Evolutionary conservation across 371 early-diverging fungal species (phyloP), one percentile per base, ranked within the genome.

Genomic region (Mortierella sp.): DNA sequence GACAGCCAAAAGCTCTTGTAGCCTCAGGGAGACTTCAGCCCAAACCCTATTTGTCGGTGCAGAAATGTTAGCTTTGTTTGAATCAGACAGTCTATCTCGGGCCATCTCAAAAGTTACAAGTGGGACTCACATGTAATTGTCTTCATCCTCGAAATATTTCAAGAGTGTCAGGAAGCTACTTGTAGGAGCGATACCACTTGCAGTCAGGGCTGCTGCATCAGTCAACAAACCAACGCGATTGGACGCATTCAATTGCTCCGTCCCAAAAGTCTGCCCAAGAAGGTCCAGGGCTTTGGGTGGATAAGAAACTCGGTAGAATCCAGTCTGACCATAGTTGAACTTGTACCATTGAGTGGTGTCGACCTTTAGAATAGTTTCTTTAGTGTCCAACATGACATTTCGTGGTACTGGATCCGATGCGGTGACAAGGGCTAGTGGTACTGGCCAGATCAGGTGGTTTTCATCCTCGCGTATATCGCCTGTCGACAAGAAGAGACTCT

Each of bases 401-500:
- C 64, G 74, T 4, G 80, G 68, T 59, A 64, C 62, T 15, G 52
- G 61, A n/a, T 80, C 60, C 14, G 60, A 62, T 4, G 79, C 79
- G 2, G 72, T 72, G n/a, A 62, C 68, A 7, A 72, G 50, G 2
- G 82, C 81, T 43, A 94, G 72, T 2, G 95, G 95, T 7, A 95
- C 88, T 84, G 88, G 90, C 95, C 97, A 96, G 19, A 87, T 64
- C 1, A 86, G 80, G 37, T 76, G 69, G 59, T 90, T 88, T 60
- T 94, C 95, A 1, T 88, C 92, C 7, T 87, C 82, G n/a, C 77
- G 87, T 21, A 87, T 81, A 65, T 93, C 89, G 26, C 95, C 95
- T 5, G 91, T 85, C 16, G 93, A 86, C 53, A 96, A 84, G 84
- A 88, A 96, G 7, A 96, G 89, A 60, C 81, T 77, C 76, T 97